phyloP scores from a whole-genome alignment of 192 early-diverging fungal species.

The Backusella mclennaniae region DNA sequence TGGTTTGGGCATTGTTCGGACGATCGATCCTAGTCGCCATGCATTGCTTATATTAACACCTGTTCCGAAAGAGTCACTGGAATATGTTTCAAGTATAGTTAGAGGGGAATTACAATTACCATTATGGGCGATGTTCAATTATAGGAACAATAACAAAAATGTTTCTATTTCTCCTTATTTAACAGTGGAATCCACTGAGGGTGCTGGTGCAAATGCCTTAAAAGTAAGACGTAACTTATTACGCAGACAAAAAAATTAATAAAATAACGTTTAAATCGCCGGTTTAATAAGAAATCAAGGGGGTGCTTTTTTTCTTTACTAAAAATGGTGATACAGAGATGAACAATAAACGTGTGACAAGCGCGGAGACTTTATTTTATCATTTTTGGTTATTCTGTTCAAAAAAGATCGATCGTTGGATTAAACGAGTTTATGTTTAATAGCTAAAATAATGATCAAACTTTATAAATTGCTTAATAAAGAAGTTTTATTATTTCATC shows the following conservation, averaged over 20 bases:
- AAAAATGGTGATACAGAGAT: constrained; percentile 1
- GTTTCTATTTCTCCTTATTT: constrained; percentile 45
- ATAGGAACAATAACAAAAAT: constrained; percentile 22
- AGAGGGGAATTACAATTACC: constrained; percentile 57
- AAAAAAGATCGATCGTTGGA: constrained; percentile 8
- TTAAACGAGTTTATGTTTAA: neutral
- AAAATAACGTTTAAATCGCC: constrained; percentile 4
- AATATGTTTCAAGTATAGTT: constrained; percentile 42
- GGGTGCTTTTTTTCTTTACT: neutral
- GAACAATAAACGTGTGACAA: constrained; percentile 8
- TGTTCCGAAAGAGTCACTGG: constrained; percentile 21
- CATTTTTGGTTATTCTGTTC: neutral
- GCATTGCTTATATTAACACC: constrained; percentile 59
- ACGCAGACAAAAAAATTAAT: constrained; percentile 11
- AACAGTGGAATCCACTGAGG: constrained; percentile 35
- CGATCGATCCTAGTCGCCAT: constrained; percentile 56
- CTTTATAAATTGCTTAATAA: neutral
- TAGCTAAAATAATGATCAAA: neutral
- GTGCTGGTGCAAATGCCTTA: constrained; percentile 28
- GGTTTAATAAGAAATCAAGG: neutral
- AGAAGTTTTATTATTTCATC: neutral
- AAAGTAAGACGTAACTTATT: constrained; percentile 32
- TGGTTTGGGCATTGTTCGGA: constrained; percentile 64
- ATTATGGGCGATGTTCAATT: constrained; percentile 43
- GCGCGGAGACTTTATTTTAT: neutral